These are phyloP conservation scores for Annulohypoxylon bovei DNA, from an alignment of 495 filamentous ascomycete genomes.

Conservation along the genomic window DNA sequence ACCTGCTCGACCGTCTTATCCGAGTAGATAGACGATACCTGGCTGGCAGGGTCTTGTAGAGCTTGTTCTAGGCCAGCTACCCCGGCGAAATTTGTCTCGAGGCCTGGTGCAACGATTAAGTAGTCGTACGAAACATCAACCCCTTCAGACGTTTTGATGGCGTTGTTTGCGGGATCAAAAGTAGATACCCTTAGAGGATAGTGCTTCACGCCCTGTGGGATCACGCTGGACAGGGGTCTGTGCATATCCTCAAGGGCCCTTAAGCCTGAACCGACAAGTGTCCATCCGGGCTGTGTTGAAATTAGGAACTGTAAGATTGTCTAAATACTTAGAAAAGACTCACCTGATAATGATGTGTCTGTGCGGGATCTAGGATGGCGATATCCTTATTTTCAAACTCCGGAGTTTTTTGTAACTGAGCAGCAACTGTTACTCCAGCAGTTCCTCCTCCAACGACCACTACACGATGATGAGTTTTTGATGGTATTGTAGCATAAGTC, in stretches of 20 bases:
- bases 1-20: constrained; percentile 70
- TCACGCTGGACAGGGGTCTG: constrained; percentile 59
- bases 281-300: constrained; percentile 69
- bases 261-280: constrained; percentile 72
- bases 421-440: constrained; percentile 69
- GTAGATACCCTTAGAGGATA: constrained; percentile 63
- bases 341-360: constrained; percentile 70
- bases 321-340: neutral
- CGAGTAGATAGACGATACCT: constrained; percentile 72
- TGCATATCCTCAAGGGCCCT: constrained; percentile 66
- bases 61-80: constrained; percentile 71
- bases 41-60: constrained; percentile 62
- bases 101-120: constrained; percentile 70
- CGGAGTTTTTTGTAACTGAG: constrained; percentile 68
- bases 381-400: constrained; percentile 69
- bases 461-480: constrained; percentile 63
- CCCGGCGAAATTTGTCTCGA: constrained; percentile 63
- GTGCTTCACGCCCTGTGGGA: constrained; percentile 70
- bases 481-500: constrained; percentile 45
- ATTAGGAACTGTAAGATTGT: neutral
- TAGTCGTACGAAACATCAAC: constrained; percentile 71
- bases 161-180: constrained; percentile 67
- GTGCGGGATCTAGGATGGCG: constrained; percentile 71
- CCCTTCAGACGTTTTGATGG: constrained; percentile 66
- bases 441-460: constrained; percentile 72